Conservation (phyloP, 495 filamentous ascomycete genomes). For the Cercophora samala region DNA sequence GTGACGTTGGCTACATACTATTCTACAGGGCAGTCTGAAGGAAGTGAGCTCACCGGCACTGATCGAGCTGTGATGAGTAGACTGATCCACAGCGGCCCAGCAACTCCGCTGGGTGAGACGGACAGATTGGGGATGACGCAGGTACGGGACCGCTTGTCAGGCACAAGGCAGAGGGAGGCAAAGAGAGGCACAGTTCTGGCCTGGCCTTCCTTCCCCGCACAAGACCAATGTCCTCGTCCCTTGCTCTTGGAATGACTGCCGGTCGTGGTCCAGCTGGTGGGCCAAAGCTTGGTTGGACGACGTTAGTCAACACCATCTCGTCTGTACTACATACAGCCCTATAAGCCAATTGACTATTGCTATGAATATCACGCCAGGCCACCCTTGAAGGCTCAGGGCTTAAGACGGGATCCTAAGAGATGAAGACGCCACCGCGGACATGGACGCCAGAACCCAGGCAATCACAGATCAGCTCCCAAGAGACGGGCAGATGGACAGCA, state of each 20-base stretch:
- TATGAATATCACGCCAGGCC: conserved; percentile 20
- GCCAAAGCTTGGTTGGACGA: conserved; percentile 8
- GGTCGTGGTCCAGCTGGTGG: conserved; percentile 9
- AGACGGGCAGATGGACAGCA: conserved; percentile 17
- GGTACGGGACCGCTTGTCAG: conserved; percentile 19
- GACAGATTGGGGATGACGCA: conserved; percentile 13
- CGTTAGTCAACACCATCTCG: background rate
- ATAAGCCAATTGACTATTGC: conserved; percentile 21
- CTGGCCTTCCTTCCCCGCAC: conserved; percentile 7
- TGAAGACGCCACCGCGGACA: conserved; percentile 16
- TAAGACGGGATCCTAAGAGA: conserved; percentile 18
- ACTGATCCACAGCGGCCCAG: background rate
- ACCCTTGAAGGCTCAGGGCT: conserved; percentile 12
- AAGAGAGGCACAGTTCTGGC: background rate
- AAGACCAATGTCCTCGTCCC: background rate
- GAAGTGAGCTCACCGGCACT: background rate
- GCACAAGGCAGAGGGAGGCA: conserved; percentile 6
- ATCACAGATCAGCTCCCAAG: conserved; percentile 20
- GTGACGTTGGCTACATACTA: background rate
- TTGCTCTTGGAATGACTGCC: conserved; percentile 10
- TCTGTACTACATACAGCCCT: conserved; percentile 21
- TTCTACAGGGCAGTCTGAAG: background rate
- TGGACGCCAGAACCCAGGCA: conserved; percentile 7
- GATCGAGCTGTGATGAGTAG: conserved; percentile 9
- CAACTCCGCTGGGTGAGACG: background rate